Percentiles rank a stretch among this genome's conserved stretches.
Evolutionary conservation across 1,284 basidiomycete species (phyloP).

Genomic region (Ustilago esculenta): DNA sequence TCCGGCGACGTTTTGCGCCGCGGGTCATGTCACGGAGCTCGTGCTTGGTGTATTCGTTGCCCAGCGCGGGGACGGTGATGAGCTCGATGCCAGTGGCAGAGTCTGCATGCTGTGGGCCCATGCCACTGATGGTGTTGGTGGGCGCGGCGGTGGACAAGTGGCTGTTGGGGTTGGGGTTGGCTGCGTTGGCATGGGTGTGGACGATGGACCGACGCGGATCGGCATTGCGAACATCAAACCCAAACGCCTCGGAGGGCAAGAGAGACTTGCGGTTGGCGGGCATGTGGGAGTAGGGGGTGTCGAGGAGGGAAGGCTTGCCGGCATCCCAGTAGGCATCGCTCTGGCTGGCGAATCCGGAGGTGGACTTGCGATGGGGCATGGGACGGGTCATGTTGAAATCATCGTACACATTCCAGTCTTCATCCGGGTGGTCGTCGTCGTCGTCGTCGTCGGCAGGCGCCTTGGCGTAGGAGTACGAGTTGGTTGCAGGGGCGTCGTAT

Average conservation of each 20-base stretch:
- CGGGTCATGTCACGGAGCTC: constrained; percentile 53
- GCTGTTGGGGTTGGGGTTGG: constrained; percentile 4
- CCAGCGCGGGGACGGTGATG: constrained; percentile 62
- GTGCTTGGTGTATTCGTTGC: constrained; percentile 56
- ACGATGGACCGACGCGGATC: constrained; percentile 51
- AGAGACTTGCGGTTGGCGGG: constrained; percentile 40
- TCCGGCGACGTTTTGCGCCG: constrained; percentile 24
- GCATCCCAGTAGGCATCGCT: constrained; percentile 41
- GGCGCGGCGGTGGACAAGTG: neutral
- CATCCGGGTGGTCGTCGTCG: constrained; percentile 48
- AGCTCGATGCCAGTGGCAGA: constrained; percentile 55
- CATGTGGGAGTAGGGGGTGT: constrained; percentile 26
- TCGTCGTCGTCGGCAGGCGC: constrained; percentile 23
- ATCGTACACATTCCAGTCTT: constrained; percentile 63
- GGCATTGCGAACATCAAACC: constrained; percentile 55
- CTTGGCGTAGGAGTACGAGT: constrained; percentile 34
- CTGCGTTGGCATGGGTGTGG: constrained; percentile 1
- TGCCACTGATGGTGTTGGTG: constrained; percentile 22
- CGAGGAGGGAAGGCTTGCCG: constrained; percentile 23
- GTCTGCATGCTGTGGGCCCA: constrained; percentile 38
- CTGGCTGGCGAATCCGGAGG: constrained; percentile 15
- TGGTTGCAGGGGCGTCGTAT: constrained; percentile 24
- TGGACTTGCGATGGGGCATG: constrained; percentile 29
- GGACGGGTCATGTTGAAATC: constrained; percentile 61
- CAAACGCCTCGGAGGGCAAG: constrained; percentile 50